Percentiles rank a stretch among this genome's conserved stretches.
Conservation (phyloP, 345 rosid genomes). For the Eutrema heterophyllum region DNA sequence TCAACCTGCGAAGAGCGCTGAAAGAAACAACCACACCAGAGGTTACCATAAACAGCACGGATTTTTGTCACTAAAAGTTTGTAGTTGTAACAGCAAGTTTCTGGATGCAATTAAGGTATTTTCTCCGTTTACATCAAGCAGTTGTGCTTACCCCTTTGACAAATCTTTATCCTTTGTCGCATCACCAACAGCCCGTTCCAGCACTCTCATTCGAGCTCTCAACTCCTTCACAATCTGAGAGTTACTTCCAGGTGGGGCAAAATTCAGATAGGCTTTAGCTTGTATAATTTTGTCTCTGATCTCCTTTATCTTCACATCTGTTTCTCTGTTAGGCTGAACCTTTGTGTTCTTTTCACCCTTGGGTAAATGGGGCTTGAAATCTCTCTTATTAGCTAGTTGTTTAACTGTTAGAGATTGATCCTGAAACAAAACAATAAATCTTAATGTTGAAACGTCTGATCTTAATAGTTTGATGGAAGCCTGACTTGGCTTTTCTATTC, state of each 20-base stretch:
- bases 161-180: conserved; percentile 65
- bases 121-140: neutral
- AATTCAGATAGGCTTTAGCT: conserved; percentile 66
- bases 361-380: conserved; percentile 25
- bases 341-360: conserved; percentile 43
- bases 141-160: conserved; percentile 56
- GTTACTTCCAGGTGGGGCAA: conserved; percentile 59
- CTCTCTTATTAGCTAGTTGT: conserved; percentile 32
- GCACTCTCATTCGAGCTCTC: conserved; percentile 59
- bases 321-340: conserved; percentile 24
- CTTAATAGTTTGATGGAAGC: neutral
- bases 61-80: neutral
- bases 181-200: conserved; percentile 61
- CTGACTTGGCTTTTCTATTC: neutral
- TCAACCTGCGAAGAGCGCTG: conserved; percentile 68
- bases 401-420: conserved; percentile 26
- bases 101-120: neutral
- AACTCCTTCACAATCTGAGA: conserved; percentile 71
- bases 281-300: conserved; percentile 78
- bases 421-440: conserved; percentile 34
- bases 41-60: conserved; percentile 3
- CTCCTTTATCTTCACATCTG: conserved; percentile 60
- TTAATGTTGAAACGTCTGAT: neutral
- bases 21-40: conserved; percentile 24
- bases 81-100: neutral